phyloP scores from a whole-genome alignment of 352 stramenopile species.

The Elongisporangium undulatum region DNA sequence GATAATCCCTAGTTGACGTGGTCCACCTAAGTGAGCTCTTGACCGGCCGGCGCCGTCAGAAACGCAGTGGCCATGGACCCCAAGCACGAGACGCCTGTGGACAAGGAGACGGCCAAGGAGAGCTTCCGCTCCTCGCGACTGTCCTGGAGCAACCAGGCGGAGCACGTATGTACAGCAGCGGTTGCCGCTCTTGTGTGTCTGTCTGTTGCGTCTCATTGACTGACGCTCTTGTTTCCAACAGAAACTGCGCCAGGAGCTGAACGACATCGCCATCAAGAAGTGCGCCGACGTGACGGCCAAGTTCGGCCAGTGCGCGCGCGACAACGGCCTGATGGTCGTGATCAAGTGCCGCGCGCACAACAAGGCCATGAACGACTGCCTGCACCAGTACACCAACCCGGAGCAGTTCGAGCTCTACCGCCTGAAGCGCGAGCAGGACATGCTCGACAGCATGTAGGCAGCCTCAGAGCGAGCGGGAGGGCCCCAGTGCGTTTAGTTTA shows the following conservation, averaged over 20 bases:
- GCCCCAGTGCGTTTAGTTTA: background rate
- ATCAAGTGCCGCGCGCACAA: slow-evolving; percentile 74
- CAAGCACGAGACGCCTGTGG: slow-evolving; percentile 41
- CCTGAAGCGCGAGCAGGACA: slow-evolving; percentile 52
- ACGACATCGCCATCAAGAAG: slow-evolving; percentile 78
- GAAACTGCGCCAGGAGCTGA: slow-evolving; percentile 81
- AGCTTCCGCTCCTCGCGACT: slow-evolving; percentile 70
- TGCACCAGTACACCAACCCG: slow-evolving; percentile 76
- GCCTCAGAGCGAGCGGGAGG: background rate
- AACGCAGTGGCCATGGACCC: background rate
- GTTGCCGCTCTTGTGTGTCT: background rate
- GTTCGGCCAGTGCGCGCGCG: slow-evolving; percentile 66
- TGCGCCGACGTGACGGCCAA: slow-evolving; percentile 48
- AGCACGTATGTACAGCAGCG: slow-evolving; percentile 53
- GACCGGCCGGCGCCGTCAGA: background rate
- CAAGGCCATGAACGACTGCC: slow-evolving; percentile 71
- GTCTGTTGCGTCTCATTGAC: background rate
- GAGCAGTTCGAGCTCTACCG: slow-evolving; percentile 70
- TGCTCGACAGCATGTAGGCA: slow-evolving; percentile 13
- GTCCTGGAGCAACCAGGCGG: slow-evolving; percentile 80
- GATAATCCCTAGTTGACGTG: background rate
- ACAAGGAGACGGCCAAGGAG: slow-evolving; percentile 73
- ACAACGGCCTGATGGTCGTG: slow-evolving; percentile 63
- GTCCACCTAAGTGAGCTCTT: background rate
- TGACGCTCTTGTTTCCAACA: slow-evolving; percentile 10